phyloP scores from a whole-genome alignment of 768 basidiomycete genomes.

The Lyophyllum semitale region DNA sequence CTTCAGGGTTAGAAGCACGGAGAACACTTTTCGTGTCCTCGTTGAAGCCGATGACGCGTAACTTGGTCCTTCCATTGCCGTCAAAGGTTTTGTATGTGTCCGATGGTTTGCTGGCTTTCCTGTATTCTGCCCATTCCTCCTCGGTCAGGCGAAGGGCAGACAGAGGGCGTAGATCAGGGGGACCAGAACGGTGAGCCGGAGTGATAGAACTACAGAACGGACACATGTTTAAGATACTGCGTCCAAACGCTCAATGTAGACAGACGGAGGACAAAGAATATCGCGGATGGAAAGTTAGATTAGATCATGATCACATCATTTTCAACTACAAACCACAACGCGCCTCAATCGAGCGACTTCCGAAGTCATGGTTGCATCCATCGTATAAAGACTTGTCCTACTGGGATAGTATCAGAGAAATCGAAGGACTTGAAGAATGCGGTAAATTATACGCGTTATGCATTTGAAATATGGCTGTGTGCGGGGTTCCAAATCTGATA shows the following conservation, averaged over 20 bases:
- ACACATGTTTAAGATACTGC: background rate
- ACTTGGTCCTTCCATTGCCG: background rate
- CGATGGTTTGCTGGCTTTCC: background rate
- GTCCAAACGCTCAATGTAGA: background rate
- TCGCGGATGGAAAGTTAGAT: no score
- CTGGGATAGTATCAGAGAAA: no score
- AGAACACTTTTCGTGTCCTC: slow-evolving; percentile 3
- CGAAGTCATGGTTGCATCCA: no score
- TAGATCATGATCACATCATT: no score
- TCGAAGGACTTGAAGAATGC: no score
- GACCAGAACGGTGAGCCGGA: background rate
- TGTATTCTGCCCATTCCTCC: slow-evolving; percentile 3
- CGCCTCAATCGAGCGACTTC: no score
- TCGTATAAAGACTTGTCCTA: no score
- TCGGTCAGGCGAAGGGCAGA: background rate
- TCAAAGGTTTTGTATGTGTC: background rate
- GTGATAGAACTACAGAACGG: background rate
- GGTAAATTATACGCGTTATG: no score
- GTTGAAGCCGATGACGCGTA: slow-evolving; percentile 1
- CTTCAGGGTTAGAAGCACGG: background rate
- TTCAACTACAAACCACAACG: no score
- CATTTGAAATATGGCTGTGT: no score
- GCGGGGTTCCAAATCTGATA: no score
- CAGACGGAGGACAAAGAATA: no score
- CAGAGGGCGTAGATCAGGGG: background rate